Conservation (phyloP, 306 rosid species). For the Prunus campanulata region DNA sequence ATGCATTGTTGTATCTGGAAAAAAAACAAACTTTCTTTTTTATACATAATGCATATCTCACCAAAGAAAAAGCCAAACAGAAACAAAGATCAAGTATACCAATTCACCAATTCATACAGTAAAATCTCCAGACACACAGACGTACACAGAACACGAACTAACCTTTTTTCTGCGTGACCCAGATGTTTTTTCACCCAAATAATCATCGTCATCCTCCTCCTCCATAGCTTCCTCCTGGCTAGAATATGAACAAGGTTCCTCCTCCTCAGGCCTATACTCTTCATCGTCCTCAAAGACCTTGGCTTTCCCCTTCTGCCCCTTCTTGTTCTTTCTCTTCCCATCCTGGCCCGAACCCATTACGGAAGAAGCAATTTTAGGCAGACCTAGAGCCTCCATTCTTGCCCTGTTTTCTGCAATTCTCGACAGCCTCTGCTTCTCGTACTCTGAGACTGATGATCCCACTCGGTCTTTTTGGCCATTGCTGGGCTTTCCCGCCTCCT, state of each 20-base stretch:
- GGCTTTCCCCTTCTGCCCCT: slow-evolving; percentile 39
- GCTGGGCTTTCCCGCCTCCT: slow-evolving; percentile 16
- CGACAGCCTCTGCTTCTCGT: slow-evolving; percentile 71
- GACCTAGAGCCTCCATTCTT: slow-evolving; percentile 72
- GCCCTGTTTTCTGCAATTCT: slow-evolving; percentile 78
- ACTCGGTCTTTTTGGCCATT: slow-evolving; percentile 3
- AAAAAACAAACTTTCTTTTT: neutral
- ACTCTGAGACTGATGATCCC: slow-evolving; percentile 31
- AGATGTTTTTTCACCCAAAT: slow-evolving; percentile 28
- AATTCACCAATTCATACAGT: neutral
- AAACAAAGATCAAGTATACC: neutral
- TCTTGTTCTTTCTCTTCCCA: slow-evolving; percentile 5
- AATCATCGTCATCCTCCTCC: slow-evolving; percentile 34
- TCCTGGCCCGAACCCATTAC: slow-evolving; percentile 34
- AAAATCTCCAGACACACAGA: neutral
- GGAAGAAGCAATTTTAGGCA: slow-evolving; percentile 58
- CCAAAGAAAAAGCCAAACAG: neutral
- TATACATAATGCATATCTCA: too few relatives aligned
- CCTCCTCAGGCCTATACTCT: slow-evolving; percentile 63
- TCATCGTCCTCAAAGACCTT: slow-evolving; percentile 40
- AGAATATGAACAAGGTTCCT: slow-evolving; percentile 36
- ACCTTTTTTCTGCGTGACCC: slow-evolving; percentile 54
- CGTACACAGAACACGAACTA: neutral
- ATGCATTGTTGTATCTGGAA: neutral
- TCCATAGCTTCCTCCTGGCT: slow-evolving; percentile 25